Base-by-base conservation (phyloP, 2,329 filamentous ascomycete species). In the Diaporthe australafricana region DNA sequence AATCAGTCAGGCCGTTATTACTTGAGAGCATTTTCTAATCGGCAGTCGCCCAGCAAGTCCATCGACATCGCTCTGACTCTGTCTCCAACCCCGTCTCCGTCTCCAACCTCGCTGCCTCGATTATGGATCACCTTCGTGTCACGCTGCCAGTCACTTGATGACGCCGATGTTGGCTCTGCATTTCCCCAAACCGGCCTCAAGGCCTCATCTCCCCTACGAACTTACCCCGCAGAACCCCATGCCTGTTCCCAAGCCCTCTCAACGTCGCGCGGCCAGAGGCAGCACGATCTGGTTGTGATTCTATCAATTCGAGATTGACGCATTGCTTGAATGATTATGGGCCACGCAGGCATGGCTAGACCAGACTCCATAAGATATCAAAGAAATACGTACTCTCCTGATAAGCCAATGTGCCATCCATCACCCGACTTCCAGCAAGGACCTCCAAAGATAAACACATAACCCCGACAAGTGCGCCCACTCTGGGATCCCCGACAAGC, bases 301-400 rank as follows among this genome's bases (percentile, higher is more conserved):
- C 52, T 35, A 56, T 32, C 12, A 40, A 56, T 47, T 25, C 66
- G 40, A 68, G 52, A 48, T 57, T 50, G 66, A 27, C 25, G 7
- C n/a, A 12, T 14, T 52, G 38, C 6, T 22, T 47, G 12, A 25
- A 47, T 27, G 6, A 56, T 45, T 17, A 30, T 17, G 42, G n/a
- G 1, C 27, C 20, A 63, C 42, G 22, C 12, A 22, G 27, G 27
- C 60, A 63, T 16, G 27, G 57, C 8, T 63, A 22, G 20, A 17
- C 20, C 7, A 63, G 20, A 17, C 32, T 22, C n/a, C n/a, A n/a
- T n/a, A n/a, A n/a, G 20, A 17, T 30, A 47, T 45, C 38, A n/a
- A 62, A n/a, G n/a, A n/a, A n/a, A n/a, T n/a, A n/a, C n/a, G n/a
- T 25, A 42, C n/a, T 11, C 42, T 35, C 12, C 32, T 63, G 60